phyloP scores from a whole-genome alignment of 768 basidiomycete species.

The Crucibulum laeve region DNA sequence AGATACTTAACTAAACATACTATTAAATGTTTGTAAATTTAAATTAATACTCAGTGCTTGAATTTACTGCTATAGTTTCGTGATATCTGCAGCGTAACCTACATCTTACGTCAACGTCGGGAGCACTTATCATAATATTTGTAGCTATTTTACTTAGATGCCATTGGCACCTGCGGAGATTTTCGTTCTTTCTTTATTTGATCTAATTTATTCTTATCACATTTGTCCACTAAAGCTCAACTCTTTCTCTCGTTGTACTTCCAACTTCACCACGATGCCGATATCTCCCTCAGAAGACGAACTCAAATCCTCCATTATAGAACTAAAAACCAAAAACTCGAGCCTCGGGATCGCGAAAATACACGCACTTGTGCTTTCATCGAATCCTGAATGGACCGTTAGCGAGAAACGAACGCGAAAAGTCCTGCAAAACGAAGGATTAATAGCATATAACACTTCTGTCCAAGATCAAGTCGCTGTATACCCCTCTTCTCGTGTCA shows the following conservation, averaged over 20 bases:
- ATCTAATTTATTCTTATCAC: background rate
- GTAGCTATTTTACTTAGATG: no score
- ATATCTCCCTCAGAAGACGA: conserved; percentile 57
- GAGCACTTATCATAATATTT: no score
- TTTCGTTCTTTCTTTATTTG: no score
- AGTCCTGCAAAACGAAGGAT: conserved; percentile 56
- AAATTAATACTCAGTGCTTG: no score
- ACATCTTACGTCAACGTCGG: no score
- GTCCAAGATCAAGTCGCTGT: conserved; percentile 15
- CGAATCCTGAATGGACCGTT: conserved; percentile 68
- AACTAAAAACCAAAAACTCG: conserved; percentile 55
- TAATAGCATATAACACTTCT: conserved; percentile 25
- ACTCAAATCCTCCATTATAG: conserved; percentile 49
- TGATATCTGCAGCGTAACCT: no score
- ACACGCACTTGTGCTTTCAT: conserved; percentile 53
- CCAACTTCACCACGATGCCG: conserved; percentile 14
- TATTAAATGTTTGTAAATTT: no score
- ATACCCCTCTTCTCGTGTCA: conserved; percentile 61
- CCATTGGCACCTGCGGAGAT: no score
- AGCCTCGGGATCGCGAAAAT: conserved; percentile 69
- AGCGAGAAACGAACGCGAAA: conserved; percentile 82
- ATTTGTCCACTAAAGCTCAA: conserved; percentile 1
- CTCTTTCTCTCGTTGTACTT: no score
- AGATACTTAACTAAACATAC: no score
- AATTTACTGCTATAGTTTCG: no score